These are phyloP conservation scores for Phlyctochytrium planicorne DNA, from an alignment of 192 early-diverging fungal species.

Conservation along the genomic window DNA sequence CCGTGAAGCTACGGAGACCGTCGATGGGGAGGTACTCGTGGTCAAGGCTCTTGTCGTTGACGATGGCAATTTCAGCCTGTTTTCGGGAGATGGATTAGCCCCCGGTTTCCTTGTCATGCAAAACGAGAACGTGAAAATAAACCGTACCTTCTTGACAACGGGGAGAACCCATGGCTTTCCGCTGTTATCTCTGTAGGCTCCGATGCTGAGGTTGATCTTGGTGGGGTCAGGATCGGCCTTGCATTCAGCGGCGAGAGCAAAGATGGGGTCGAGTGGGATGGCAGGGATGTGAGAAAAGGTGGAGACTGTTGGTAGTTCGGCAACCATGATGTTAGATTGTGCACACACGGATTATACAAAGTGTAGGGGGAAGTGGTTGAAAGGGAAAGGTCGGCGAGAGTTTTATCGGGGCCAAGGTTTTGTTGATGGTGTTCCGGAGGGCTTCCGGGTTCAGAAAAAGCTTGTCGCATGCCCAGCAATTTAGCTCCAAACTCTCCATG, in stretches of 20 bases:
- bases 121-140: background rate
- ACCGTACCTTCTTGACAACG: constrained; percentile 80
- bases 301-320: constrained; percentile 25
- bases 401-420: no score
- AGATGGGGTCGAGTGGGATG: constrained; percentile 88
- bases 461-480: no score
- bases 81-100: background rate
- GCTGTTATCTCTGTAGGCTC: constrained; percentile 89
- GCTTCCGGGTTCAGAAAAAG: no score
- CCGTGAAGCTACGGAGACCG: constrained; percentile 75
- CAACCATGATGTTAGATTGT: background rate
- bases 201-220: constrained; percentile 95
- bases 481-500: no score
- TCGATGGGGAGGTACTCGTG: constrained; percentile 95
- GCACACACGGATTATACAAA: background rate
- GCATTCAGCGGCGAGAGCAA: constrained; percentile 81
- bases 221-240: constrained; percentile 72
- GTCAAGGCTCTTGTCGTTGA: constrained; percentile 68
- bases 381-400: no score
- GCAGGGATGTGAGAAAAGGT: constrained; percentile 32
- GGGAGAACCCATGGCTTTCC: constrained; percentile 96
- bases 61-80: constrained; percentile 73
- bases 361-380: background rate
- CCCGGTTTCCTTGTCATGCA: background rate
- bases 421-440: no score